Percentiles rank a stretch among this genome's conserved stretches.
Evolutionary conservation across 108 stramenopile species (phyloP).

Genomic region (Discostella stelligeroides): DNA sequence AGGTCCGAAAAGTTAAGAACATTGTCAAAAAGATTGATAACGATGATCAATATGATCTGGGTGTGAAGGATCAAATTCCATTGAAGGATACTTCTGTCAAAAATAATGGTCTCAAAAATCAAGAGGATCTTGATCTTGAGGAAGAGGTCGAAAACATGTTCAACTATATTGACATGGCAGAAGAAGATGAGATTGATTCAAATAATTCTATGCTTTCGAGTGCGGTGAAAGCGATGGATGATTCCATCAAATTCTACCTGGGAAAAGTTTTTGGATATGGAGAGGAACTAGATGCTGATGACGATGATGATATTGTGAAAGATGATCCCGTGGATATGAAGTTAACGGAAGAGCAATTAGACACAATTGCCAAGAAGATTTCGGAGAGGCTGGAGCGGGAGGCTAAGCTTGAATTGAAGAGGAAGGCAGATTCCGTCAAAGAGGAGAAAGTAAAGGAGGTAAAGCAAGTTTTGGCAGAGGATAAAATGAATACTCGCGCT

Average conservation of each 20-base stretch:
- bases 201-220: conserved; percentile 38
- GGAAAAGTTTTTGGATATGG: conserved; percentile 39
- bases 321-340: conserved; percentile 34
- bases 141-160: conserved; percentile 25
- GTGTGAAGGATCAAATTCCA: background rate
- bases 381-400: conserved; percentile 45
- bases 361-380: conserved; percentile 39
- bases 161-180: conserved; percentile 39
- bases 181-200: conserved; percentile 48
- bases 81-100: background rate
- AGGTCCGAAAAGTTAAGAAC: conserved; percentile 16
- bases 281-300: conserved; percentile 32
- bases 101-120: conserved; percentile 8
- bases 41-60: conserved; percentile 13
- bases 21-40: conserved; percentile 10
- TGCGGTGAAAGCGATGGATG: conserved; percentile 46
- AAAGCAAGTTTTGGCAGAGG: conserved; percentile 40
- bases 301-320: conserved; percentile 8
- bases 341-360: conserved; percentile 34
- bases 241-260: conserved; percentile 38
- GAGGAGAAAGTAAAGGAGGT: conserved; percentile 43
- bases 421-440: conserved; percentile 36
- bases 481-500: conserved; percentile 30
- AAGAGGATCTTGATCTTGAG: conserved; percentile 44
- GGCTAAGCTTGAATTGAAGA: conserved; percentile 39